These are phyloP conservation scores for Tilletia setariae DNA, from an alignment of 1,284 basidiomycete species.

Conservation along the genomic window DNA sequence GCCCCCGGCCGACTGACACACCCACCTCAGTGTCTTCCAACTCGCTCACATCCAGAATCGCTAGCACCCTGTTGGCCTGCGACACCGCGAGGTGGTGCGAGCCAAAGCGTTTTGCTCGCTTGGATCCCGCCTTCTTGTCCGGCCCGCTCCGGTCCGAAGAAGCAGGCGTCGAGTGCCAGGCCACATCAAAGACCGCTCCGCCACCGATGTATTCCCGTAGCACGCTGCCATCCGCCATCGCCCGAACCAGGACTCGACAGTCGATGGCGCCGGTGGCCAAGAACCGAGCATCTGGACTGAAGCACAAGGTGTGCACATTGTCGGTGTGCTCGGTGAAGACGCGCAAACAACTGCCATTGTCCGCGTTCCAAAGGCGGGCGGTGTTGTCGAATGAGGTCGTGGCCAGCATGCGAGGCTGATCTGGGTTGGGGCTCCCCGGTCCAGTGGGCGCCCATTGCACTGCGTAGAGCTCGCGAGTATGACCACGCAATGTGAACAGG, in stretches of 20 bases:
- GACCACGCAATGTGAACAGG: slow-evolving; percentile 38
- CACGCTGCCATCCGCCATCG: slow-evolving; percentile 25
- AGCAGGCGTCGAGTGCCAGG: slow-evolving; percentile 23
- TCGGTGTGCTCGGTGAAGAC: slow-evolving; percentile 47
- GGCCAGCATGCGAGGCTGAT: slow-evolving; percentile 49
- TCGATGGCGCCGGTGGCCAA: slow-evolving; percentile 52
- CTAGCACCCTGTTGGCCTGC: slow-evolving; percentile 44
- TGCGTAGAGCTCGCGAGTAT: slow-evolving; percentile 51
- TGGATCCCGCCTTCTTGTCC: neutral
- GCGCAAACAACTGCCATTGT: slow-evolving; percentile 46
- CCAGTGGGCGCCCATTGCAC: slow-evolving; percentile 48
- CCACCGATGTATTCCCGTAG: slow-evolving; percentile 23
- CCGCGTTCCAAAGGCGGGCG: slow-evolving; percentile 50
- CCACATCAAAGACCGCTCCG: slow-evolving; percentile 29
- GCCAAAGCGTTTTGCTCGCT: slow-evolving; percentile 22
- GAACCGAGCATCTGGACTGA: slow-evolving; percentile 47
- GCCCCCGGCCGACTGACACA: slow-evolving; percentile 1
- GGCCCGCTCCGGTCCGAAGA: neutral
- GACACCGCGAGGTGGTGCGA: slow-evolving; percentile 44
- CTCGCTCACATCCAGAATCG: slow-evolving; percentile 38
- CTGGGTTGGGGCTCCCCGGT: slow-evolving; percentile 36
- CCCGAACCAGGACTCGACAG: slow-evolving; percentile 41
- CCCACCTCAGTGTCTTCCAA: slow-evolving; percentile 20
- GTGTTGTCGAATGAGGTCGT: slow-evolving; percentile 51
- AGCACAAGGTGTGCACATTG: slow-evolving; percentile 47